Base-by-base conservation (phyloP, 2,329 filamentous ascomycete species). In the Botrytis aclada region DNA sequence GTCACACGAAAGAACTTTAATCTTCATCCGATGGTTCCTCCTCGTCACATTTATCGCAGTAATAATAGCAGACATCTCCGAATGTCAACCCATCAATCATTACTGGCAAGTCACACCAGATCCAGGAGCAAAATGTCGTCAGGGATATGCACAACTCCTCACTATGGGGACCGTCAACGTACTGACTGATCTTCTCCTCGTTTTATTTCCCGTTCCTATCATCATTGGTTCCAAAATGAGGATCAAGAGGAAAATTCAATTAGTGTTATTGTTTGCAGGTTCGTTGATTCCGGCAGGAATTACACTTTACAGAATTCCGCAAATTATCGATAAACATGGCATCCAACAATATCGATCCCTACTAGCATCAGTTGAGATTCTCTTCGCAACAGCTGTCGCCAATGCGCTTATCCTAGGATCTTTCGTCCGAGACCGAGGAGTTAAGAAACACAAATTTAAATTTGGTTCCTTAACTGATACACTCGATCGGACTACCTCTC, bases 161-260 rank as follows among this genome's bases (percentile, higher is more conserved):
- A 95, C 93, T 41, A 96, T 97, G 91, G 94, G 93, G n/a, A 87
- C 88, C 9, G 93, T 92, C 82, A 96, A 98, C 80, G 90, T 97
- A 74, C 83, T 97, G 45, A 98, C 95, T 25, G 96, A 99, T 80
- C 83, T 98, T 3, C 85, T 98, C 0, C 89, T 99, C 16, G 90
- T 98, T 76, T 86, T 92, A 70, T 97, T 97, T 76, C 96, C 96
- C 0, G 92, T 98, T 39, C 93, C 95, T 0, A 93, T 98, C 77
- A 94, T 98, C 74, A 82, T 97, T 47, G 87, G 88, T 69, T 96
- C 93, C 64, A 86, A 89, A 20, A 95, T 98, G 89, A 85, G 87
- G 0, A 78, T 91, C 32, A 93, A 91, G 81, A 90, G 93, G 76
- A 98, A 97, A 82, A 76, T 94, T 18, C 92, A 93, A 74, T 89